phyloP scores from a whole-genome alignment of 148 eudicot species.

The Bassia scoparia region DNA sequence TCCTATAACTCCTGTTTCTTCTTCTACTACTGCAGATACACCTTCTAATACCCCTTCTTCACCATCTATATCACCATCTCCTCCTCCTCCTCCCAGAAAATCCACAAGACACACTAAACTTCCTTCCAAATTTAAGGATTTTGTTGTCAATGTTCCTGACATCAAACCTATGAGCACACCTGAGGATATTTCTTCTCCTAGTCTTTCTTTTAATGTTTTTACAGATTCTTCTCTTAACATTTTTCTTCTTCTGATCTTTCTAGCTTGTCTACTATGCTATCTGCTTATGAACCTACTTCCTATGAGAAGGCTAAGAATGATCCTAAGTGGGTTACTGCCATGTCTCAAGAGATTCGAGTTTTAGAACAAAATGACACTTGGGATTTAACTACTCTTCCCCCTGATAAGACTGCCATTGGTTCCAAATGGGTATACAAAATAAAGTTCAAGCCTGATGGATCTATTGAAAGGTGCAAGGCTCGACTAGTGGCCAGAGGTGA shows the following conservation, averaged over 20 bases:
- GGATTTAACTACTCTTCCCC: background rate
- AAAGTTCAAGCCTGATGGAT: background rate
- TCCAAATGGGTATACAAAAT: background rate
- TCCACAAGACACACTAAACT: too few species aligned
- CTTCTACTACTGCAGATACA: too few species aligned
- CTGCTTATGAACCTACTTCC: background rate
- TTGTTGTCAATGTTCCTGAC: too few species aligned
- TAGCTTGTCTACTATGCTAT: too few species aligned
- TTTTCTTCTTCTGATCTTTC: background rate
- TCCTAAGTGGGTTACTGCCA: background rate
- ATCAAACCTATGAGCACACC: too few species aligned
- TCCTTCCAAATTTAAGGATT: too few species aligned
- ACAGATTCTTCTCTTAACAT: too few species aligned
- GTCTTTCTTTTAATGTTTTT: background rate
- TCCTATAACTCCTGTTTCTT: too few species aligned
- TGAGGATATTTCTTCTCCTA: too few species aligned
- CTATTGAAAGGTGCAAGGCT: background rate
- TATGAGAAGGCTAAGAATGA: background rate
- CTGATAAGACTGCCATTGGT: background rate
- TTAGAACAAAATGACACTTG: background rate
- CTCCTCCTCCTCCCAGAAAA: too few species aligned
- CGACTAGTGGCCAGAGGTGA: background rate
- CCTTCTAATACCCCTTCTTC: too few species aligned
- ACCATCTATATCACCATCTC: too few species aligned
- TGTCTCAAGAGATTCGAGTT: background rate